Conservation (phyloP, 2,329 filamentous ascomycete species). For the Paraconiothyrium sp. region DNA sequence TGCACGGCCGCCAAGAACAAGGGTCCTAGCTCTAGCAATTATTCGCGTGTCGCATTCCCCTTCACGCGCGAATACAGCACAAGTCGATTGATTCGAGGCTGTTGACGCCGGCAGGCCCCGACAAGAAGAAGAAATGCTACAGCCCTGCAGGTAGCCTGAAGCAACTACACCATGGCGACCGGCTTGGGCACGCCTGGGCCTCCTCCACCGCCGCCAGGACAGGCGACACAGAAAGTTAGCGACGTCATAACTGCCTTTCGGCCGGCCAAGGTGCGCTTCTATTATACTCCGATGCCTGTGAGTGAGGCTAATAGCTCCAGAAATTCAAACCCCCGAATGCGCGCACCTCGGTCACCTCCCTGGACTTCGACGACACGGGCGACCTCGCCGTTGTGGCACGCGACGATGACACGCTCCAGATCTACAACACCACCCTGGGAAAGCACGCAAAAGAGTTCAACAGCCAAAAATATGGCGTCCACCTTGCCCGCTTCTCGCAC, state of each 20-base stretch:
- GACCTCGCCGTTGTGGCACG: conserved; percentile 91
- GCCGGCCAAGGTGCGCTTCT: conserved; percentile 74
- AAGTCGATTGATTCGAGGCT: neutral
- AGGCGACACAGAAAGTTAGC: conserved; percentile 67
- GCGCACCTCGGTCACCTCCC: conserved; percentile 77
- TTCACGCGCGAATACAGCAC: neutral
- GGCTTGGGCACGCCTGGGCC: conserved; percentile 45
- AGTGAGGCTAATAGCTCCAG: conserved; percentile 38
- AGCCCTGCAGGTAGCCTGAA: conserved; percentile 8
- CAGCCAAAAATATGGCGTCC: conserved; percentile 96
- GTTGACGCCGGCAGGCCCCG: neutral
- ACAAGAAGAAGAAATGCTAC: conserved; percentile 12
- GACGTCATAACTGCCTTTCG: conserved; percentile 82
- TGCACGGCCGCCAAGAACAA: conserved; percentile 8
- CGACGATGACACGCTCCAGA: conserved; percentile 93
- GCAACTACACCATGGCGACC: conserved; percentile 39
- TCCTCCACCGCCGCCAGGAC: conserved; percentile 44
- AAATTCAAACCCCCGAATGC: conserved; percentile 58
- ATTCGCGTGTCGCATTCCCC: conserved; percentile 7
- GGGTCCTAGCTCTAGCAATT: conserved; percentile 16
- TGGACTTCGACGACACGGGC: conserved; percentile 96
- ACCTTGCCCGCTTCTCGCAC: conserved; percentile 93
- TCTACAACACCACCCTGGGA: conserved; percentile 93
- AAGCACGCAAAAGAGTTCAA: conserved; percentile 88
- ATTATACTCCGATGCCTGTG: neutral